A percentile compares a stretch with the other conserved stretches of the same genome.
These are phyloP conservation scores for Saccharomycopsis malanga DNA, from an alignment of 805 yeast species.

Conservation along the genomic window DNA sequence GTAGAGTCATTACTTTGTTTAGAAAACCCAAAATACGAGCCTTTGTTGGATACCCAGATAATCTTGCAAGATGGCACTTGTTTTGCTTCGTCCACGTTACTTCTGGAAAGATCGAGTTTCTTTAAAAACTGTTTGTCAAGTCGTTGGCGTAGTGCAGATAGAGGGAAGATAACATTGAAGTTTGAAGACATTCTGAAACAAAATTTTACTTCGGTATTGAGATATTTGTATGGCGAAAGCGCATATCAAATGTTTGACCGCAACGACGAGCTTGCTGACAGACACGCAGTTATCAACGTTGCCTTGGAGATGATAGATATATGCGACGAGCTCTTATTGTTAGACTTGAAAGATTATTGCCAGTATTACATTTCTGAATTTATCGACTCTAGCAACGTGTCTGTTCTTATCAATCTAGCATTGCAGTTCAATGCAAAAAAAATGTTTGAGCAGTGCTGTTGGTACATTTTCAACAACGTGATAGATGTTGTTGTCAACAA, in stretches of 20 bases:
- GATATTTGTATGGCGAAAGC: conserved; percentile 50
- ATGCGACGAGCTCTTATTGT: conserved; percentile 56
- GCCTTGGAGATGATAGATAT: conserved; percentile 53
- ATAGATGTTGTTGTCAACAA: conserved; percentile 44
- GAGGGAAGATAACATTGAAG: conserved; percentile 26
- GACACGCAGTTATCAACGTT: conserved; percentile 41
- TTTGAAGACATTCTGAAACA: conserved; percentile 36
- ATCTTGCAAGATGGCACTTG: conserved; percentile 38
- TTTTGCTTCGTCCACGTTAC: conserved; percentile 33
- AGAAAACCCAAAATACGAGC: not conserved
- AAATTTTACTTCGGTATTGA: conserved; percentile 44
- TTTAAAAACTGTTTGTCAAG: conserved; percentile 52
- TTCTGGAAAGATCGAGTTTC: conserved; percentile 52
- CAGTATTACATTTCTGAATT: conserved; percentile 54
- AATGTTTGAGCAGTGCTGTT: conserved; percentile 52
- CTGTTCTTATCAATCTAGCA: conserved; percentile 48
- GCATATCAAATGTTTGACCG: conserved; percentile 34
- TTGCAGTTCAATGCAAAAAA: conserved; percentile 42
- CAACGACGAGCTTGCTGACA: conserved; percentile 25
- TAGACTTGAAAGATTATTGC: conserved; percentile 51
- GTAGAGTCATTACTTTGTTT: not conserved
- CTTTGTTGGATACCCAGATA: conserved; percentile 37
- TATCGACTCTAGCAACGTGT: conserved; percentile 53
- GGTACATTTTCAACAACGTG: conserved; percentile 62
- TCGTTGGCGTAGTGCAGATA: conserved; percentile 40